Conservation (phyloP, 2,329 filamentous ascomycete species). For the Pseudogymnoascus sp. region DNA sequence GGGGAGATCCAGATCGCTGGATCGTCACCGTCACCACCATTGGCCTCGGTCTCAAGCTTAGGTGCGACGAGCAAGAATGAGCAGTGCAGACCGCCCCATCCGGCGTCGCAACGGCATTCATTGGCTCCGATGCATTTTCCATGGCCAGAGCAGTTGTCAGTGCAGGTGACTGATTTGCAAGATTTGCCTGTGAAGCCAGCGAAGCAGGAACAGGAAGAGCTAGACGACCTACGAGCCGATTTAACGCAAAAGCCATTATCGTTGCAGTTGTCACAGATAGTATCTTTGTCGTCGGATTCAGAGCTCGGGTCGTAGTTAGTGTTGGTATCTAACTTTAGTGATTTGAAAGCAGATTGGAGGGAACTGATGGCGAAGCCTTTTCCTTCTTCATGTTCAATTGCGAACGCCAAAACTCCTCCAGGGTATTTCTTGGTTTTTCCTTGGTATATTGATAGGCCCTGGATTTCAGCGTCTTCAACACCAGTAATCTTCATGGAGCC, state of each 20-base stretch:
- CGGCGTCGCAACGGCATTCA: constrained; percentile 34
- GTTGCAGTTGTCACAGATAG: neutral
- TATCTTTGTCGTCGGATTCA: neutral
- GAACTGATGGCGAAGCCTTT: constrained; percentile 35
- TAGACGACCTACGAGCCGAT: constrained; percentile 20
- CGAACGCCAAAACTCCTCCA: constrained; percentile 34
- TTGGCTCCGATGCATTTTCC: constrained; percentile 38
- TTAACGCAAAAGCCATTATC: neutral
- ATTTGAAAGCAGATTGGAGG: constrained; percentile 29
- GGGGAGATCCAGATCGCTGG: constrained; percentile 44
- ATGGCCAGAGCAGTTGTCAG: constrained; percentile 35
- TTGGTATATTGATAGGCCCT: neutral
- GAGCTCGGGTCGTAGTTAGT: constrained; percentile 30
- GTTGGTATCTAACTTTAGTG: constrained; percentile 31
- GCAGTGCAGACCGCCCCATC: constrained; percentile 40
- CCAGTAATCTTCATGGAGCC: constrained; percentile 31
- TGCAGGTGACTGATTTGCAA: constrained; percentile 34
- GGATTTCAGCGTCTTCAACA: neutral
- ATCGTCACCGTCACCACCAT: constrained; percentile 40
- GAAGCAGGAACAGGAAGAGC: constrained; percentile 35
- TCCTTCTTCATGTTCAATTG: constrained; percentile 35
- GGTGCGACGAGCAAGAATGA: constrained; percentile 37
- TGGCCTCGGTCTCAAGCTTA: constrained; percentile 37
- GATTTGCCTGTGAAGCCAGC: constrained; percentile 33
- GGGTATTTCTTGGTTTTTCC: neutral